phyloP scores from a whole-genome alignment of 192 early-diverging fungal genomes.

The Linnemannia zychae region DNA sequence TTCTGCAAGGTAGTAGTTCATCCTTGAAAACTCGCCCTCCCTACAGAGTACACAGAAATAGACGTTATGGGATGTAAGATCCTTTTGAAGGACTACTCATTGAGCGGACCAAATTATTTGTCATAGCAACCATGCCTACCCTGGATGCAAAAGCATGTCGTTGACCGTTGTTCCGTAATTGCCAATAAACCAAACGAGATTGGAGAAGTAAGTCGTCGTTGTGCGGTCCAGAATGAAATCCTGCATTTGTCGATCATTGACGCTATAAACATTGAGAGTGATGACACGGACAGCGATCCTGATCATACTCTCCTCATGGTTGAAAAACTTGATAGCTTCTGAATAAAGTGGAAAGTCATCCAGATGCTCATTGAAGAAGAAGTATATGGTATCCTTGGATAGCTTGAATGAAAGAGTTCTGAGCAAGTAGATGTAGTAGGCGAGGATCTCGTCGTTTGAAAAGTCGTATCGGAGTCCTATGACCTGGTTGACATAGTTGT shows the following conservation, averaged over 20 bases:
- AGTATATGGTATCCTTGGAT: slow-evolving; percentile 70
- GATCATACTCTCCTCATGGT: slow-evolving; percentile 80
- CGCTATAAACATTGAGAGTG: slow-evolving; percentile 72
- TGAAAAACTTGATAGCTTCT: slow-evolving; percentile 73
- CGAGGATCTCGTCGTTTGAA: slow-evolving; percentile 76
- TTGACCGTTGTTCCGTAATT: slow-evolving; percentile 38
- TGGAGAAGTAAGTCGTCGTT: slow-evolving; percentile 59
- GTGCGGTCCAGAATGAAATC: slow-evolving; percentile 59
- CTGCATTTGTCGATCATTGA: slow-evolving; percentile 55
- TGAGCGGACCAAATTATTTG: neutral
- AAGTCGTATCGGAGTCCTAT: slow-evolving; percentile 70
- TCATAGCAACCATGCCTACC: slow-evolving; percentile 24
- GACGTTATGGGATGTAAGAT: neutral
- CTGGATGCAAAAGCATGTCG: slow-evolving; percentile 46
- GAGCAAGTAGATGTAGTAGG: slow-evolving; percentile 78
- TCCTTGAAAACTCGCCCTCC: slow-evolving; percentile 42
- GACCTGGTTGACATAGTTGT: slow-evolving; percentile 81
- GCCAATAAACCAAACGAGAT: slow-evolving; percentile 62
- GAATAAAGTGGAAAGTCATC: slow-evolving; percentile 65
- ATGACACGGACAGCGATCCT: slow-evolving; percentile 75
- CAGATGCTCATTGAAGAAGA: slow-evolving; percentile 73
- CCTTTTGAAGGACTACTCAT: neutral
- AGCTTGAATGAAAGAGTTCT: slow-evolving; percentile 78
- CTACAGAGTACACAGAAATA: neutral
- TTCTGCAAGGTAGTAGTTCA: slow-evolving; percentile 71